These are phyloP conservation scores for Suhomyces terraborum DNA, from an alignment of 1,139 yeast genomes.

Conservation along the genomic window DNA sequence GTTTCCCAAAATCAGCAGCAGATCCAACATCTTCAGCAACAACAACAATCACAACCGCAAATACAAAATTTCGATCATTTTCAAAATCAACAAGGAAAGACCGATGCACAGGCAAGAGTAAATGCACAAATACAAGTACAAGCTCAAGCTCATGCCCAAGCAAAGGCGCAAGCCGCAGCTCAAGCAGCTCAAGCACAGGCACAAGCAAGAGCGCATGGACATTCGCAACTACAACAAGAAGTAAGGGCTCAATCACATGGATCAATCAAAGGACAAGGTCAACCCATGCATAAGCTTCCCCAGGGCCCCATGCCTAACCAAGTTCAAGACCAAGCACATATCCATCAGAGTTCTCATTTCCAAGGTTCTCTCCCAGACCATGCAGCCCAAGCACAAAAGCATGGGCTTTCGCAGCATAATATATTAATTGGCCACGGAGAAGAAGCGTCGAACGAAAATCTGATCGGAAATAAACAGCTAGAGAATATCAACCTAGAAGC, in stretches of 20 bases:
- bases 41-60: background rate
- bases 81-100: no score
- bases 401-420: background rate
- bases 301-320: background rate
- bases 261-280: background rate
- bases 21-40: background rate
- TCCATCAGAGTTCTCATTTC: background rate
- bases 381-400: background rate
- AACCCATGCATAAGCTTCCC: background rate
- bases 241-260: background rate
- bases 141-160: conserved; percentile 9
- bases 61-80: conserved; percentile 12
- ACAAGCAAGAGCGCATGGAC: conserved; percentile 4
- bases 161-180: conserved; percentile 6
- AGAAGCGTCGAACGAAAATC: background rate
- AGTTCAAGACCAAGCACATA: background rate
- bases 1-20: background rate
- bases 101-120: conserved; percentile 8
- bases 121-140: conserved; percentile 11
- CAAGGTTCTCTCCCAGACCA: background rate
- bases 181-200: conserved; percentile 5
- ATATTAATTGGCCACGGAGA: background rate
- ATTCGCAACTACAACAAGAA: background rate
- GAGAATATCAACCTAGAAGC: background rate
- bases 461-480: background rate